Percentiles rank a stretch among this genome's conserved stretches.
phyloP scores from a whole-genome alignment of 306 rosid genomes.

The Quercus agrifolia region DNA sequence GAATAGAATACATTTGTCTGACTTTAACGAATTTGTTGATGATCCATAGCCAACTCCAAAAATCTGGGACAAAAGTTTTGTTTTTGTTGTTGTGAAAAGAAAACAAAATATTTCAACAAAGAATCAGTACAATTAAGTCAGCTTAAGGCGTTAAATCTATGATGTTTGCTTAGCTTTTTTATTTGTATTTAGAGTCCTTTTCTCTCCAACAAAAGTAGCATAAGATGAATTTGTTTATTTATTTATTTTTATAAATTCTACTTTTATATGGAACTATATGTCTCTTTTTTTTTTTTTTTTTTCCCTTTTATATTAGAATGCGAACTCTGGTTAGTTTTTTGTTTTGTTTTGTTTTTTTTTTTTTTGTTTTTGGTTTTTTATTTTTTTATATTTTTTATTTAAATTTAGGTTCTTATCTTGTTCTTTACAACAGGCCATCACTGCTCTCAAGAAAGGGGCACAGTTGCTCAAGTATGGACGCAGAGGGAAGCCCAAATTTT shows the following conservation, averaged over 20 bases:
- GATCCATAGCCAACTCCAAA: no score
- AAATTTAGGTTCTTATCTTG: constrained; percentile 21
- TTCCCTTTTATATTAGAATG: not conserved
- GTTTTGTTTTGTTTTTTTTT: not conserved
- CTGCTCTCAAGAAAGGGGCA: constrained; percentile 97
- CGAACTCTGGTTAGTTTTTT: not conserved
- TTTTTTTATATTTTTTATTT: no score
- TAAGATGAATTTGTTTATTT: no score
- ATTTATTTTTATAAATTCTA: not conserved
- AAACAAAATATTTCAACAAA: not conserved
- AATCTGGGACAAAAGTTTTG: no score
- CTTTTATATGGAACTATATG: not conserved
- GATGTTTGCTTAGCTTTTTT: not conserved
- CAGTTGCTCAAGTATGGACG: constrained; percentile 95
- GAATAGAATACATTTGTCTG: no score
- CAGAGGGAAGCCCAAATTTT: constrained; percentile 95
- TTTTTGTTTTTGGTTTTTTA: not conserved
- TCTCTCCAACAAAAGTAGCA: no score
- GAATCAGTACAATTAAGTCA: not conserved
- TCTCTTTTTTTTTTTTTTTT: not conserved
- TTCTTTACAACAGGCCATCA: constrained; percentile 75
- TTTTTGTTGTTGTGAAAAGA: no score
- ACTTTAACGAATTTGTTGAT: no score
- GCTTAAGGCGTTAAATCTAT: not conserved
- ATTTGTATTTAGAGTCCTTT: no score